Evolutionary conservation across 371 early-diverging fungal species (phyloP), one percentile per base, ranked within the genome.

Genomic region (Rhizopus delemar): DNA sequence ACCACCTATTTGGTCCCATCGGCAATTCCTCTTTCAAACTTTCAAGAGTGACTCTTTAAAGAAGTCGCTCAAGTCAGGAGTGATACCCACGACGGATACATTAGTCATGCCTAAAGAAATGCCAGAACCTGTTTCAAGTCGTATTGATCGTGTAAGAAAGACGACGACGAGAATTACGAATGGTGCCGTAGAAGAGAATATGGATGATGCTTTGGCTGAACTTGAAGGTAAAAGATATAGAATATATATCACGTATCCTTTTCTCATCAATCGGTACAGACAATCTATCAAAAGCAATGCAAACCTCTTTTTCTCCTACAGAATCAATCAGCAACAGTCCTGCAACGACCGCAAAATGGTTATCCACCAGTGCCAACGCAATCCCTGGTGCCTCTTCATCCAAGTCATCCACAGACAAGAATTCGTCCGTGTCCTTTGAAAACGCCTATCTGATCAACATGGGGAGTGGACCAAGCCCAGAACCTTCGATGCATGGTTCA

Each of bases 381-480:
- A 22, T 22, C 22, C 22, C 22, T 22, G 22, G 22, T 41, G 61
- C 60, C 55, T 43, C 69, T 13, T 62, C 66, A 4, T 56, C 63
- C 15, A 60, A 51, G 34, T 46, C 39, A 4, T 59, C 53, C 7
- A 6, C 52, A 32, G 54, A 57, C 36, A 38, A 50, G 56, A 70
- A 73, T 12, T 72, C 80, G 0, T 71, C 86, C 2, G 59, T 83
- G 3, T 86, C 86, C 0, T 86, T 86, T 72, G 86, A 86, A 58
- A 83, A 86, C 60, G 86, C 86, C 2, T 78, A 80, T 48, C 53
- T 81, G 57, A 82, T 86, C 51, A 75, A 70, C 53, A 73, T 80
- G 68, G 86, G 84, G 7, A 77, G 80, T 52, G 84, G 74, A 2
- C 81, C 85, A 3, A 69, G 70, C n/a, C 56, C 60, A 15, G 70